These are phyloP conservation scores for Dovyalis caffra DNA, from an alignment of 345 rosid species.

Conservation along the genomic window DNA sequence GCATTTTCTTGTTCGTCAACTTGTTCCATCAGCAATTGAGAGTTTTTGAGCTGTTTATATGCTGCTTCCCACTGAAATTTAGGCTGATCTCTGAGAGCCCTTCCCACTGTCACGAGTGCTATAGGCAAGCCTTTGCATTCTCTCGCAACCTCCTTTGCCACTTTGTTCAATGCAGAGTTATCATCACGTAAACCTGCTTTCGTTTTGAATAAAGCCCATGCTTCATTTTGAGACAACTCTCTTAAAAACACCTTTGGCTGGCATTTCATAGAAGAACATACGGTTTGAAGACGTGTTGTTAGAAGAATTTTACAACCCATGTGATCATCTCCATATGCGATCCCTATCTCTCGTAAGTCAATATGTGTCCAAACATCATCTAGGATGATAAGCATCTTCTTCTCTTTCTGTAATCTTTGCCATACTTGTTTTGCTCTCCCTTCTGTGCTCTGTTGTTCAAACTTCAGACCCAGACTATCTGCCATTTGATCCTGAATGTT, in stretches of 20 bases:
- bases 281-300: neutral
- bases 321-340: neutral
- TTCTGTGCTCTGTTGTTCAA: neutral
- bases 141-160: neutral
- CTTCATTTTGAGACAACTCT: neutral
- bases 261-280: neutral
- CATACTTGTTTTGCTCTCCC: neutral
- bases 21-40: neutral
- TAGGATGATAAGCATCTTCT: slow-evolving; percentile 4
- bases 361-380: slow-evolving; percentile 12
- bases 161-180: neutral
- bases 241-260: neutral
- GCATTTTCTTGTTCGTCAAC: neutral
- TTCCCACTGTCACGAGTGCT: slow-evolving; percentile 12
- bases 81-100: slow-evolving; percentile 9
- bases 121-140: slow-evolving; percentile 15
- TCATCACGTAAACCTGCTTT: slow-evolving; percentile 3
- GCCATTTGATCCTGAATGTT: neutral
- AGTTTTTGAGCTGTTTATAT: neutral
- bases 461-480: neutral
- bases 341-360: slow-evolving; percentile 7
- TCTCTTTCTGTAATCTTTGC: neutral
- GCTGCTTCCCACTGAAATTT: neutral
- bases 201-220: neutral
- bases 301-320: slow-evolving; percentile 3